These are phyloP conservation scores for Pugionium dolabratum DNA, from an alignment of 345 rosid species.

Conservation along the genomic window DNA sequence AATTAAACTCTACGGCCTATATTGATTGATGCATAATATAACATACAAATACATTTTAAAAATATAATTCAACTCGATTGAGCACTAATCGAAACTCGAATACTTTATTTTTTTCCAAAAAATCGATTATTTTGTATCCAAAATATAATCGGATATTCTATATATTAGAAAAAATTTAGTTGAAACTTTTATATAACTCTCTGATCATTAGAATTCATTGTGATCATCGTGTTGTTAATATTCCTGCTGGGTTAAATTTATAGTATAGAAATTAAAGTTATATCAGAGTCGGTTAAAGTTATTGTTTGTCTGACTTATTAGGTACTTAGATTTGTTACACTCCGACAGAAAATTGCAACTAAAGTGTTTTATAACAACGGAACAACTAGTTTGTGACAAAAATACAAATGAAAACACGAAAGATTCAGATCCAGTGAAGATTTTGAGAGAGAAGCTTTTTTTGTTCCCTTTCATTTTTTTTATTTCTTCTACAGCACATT, in stretches of 20 bases:
- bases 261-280: no score
- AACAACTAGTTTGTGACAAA: constrained; percentile 1
- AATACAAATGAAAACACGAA: background rate
- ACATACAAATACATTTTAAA: no score
- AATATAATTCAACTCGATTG: no score
- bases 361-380: constrained; percentile 9
- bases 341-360: background rate
- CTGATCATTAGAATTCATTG: no score
- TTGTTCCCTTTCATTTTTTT: background rate
- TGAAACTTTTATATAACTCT: no score
- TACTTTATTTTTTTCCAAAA: no score
- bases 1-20: background rate
- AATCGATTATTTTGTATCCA: no score
- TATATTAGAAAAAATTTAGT: no score
- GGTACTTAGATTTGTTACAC: background rate
- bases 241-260: no score
- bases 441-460: background rate
- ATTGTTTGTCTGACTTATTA: background rate
- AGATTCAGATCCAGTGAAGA: constrained; percentile 1
- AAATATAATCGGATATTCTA: no score
- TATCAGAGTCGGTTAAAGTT: background rate
- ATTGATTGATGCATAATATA: background rate
- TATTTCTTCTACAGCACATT: background rate
- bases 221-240: no score
- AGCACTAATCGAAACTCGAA: no score